Conservation (phyloP, 1,284 basidiomycete genomes). For the Acaromyces ingoldii region DNA sequence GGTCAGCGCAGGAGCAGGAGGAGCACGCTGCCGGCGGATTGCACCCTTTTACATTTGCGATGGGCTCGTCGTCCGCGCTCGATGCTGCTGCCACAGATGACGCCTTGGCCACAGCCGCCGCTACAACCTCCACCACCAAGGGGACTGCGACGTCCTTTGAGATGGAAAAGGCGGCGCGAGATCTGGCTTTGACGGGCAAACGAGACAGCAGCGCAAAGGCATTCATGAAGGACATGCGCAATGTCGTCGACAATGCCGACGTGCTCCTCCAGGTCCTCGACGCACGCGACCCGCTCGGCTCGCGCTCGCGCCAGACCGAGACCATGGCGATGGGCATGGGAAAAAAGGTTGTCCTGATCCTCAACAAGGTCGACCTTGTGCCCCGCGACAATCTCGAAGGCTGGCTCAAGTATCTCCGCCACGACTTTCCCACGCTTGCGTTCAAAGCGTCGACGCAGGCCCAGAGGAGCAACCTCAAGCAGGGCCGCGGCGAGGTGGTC, state of each 20-base stretch:
- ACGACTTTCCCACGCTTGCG: constrained; percentile 86
- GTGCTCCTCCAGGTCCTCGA: constrained; percentile 61
- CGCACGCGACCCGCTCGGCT: constrained; percentile 54
- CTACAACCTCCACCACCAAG: neutral
- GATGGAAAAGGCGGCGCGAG: neutral
- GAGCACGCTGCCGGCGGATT: neutral
- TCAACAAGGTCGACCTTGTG: constrained; percentile 60
- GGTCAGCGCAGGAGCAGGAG: too few relatives aligned
- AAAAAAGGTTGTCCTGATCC: constrained; percentile 38
- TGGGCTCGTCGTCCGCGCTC: neutral
- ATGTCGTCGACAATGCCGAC: constrained; percentile 88
- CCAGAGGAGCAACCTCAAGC: constrained; percentile 65
- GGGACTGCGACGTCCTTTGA: neutral
- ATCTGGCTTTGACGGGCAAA: constrained; percentile 18
- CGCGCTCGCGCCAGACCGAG: constrained; percentile 53
- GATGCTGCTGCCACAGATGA: neutral
- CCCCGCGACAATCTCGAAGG: constrained; percentile 80
- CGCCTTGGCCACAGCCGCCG: neutral
- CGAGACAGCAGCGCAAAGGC: constrained; percentile 49
- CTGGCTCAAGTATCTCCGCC: constrained; percentile 84
- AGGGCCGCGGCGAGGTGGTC: constrained; percentile 12
- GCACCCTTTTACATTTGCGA: neutral
- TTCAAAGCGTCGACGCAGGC: constrained; percentile 80
- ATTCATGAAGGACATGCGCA: constrained; percentile 62
- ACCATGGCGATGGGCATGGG: constrained; percentile 30